Percentiles rank a stretch among this genome's conserved stretches.
Evolutionary conservation across 1,284 basidiomycete species (phyloP).

Genomic region (Ustilago loliicola): DNA sequence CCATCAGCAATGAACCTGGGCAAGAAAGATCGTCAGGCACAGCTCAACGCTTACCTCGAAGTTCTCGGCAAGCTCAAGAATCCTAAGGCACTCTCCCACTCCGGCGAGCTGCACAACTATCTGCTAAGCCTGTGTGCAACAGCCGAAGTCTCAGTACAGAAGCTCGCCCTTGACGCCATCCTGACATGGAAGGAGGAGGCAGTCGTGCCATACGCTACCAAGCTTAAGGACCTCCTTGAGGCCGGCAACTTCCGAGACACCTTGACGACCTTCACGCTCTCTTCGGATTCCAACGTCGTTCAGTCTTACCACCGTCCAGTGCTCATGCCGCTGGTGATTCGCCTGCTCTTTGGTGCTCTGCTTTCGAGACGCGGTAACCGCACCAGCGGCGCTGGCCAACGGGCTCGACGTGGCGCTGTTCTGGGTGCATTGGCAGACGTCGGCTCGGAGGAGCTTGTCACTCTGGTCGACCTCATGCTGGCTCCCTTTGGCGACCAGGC

Average conservation of each 20-base stretch:
- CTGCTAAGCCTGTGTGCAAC: conserved; percentile 86
- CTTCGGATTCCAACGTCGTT: conserved; percentile 73
- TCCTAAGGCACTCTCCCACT: conserved; percentile 84
- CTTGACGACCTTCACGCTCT: conserved; percentile 77
- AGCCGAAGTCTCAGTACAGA: conserved; percentile 85
- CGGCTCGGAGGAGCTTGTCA: conserved; percentile 79
- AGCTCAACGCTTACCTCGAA: conserved; percentile 76
- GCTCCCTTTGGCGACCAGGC: conserved; percentile 76
- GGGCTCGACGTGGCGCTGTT: conserved; percentile 79
- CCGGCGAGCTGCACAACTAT: conserved; percentile 78
- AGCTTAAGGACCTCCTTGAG: conserved; percentile 81
- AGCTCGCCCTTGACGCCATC: conserved; percentile 82
- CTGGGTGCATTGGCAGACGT: conserved; percentile 81
- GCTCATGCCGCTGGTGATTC: conserved; percentile 81
- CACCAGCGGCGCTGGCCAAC: conserved; percentile 75
- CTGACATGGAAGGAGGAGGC: conserved; percentile 84
- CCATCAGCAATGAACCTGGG: conserved; percentile 36
- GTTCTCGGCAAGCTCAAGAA: conserved; percentile 91
- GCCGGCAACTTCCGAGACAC: conserved; percentile 90
- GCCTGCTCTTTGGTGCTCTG: conserved; percentile 90
- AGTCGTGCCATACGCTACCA: conserved; percentile 79
- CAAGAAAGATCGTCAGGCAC: conserved; percentile 51
- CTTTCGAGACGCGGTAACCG: conserved; percentile 82
- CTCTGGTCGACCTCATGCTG: conserved; percentile 92
- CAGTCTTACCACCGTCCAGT: conserved; percentile 78